Base-by-base conservation (phyloP, 768 basidiomycete species). In the Termitomyces sp. region DNA sequence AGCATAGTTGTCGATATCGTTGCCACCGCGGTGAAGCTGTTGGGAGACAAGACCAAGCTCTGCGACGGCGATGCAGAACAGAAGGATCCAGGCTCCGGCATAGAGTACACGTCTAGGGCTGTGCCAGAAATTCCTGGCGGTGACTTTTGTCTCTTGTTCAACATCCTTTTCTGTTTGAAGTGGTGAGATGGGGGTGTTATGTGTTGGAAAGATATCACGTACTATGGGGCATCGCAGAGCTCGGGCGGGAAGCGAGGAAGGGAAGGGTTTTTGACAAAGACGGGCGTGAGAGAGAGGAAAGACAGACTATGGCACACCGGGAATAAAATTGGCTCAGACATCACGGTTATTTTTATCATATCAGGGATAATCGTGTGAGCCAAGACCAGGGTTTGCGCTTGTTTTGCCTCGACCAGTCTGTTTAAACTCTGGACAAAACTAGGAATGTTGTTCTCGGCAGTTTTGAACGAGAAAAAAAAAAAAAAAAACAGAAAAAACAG, bases 11-110 rank as follows among this genome's bases (percentile, higher is more conserved):
- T 32, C 45, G 21, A 54, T 44, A 21, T 50, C 26, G 21, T 60
- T 60, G 5, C 59, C 59, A 2, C 50, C 50, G 9, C 22, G 28
- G 1, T 60, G 59, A 7, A 60, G 59, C 41, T 60, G 59, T 22
- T 60, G 45, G 0, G 59, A 57, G 2, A 57, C 53, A 2, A 60
- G 53, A 37, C 53, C 53, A 8, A 54, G 40, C 26, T 47, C 45
- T 28, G 44, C 28, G 7, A 19, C 38, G 5, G 53, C 53, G 3
- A 54, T 15, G n/a, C 45, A 54, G 45, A 54, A 54, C 4, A 54
- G 10, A 21, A 54, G 53, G 21, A 34, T 40, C 53, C 53, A 54
- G 2, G 45, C 45, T 6, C 22, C 8, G 19, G 53, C 45, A 10
- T 54, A 54, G 19, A 54, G 21, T 1, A 15, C 45, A 11, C 53